phyloP scores from a whole-genome alignment of 768 basidiomycete species.

The Phaeotremella skinneri region DNA sequence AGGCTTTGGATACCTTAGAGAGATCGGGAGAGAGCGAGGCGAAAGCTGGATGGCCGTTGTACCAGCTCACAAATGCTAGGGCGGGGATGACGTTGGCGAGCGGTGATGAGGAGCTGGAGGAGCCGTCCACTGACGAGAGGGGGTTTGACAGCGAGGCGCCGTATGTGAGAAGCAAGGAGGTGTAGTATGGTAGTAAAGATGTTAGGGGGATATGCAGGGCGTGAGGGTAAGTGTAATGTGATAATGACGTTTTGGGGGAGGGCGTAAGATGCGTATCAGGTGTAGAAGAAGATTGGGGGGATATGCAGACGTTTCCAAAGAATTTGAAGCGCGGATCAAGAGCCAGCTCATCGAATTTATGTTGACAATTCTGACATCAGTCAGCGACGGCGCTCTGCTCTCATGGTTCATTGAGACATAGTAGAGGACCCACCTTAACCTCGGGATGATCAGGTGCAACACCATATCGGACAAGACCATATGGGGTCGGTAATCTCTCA shows the following conservation, averaged over 20 bases:
- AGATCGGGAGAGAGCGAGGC: constrained; percentile 65
- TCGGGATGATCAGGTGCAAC: constrained; percentile 98
- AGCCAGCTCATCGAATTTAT: constrained; percentile 85
- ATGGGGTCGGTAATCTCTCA: constrained; percentile 89
- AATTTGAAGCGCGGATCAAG: constrained; percentile 77
- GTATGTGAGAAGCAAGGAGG: constrained; percentile 79
- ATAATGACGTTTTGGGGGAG: constrained; percentile 24
- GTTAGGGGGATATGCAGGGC: constrained; percentile 62
- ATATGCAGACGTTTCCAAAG: constrained; percentile 75
- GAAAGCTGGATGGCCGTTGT: constrained; percentile 81
- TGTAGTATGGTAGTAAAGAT: constrained; percentile 69
- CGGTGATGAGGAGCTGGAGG: constrained; percentile 56
- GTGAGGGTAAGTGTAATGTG: constrained; percentile 57
- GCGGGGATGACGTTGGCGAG: constrained; percentile 64
- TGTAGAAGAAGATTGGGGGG: constrained; percentile 32
- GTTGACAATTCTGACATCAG: constrained; percentile 98
- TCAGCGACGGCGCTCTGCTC: too few relatives aligned
- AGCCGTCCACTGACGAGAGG: constrained; percentile 55
- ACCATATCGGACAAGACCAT: constrained; percentile 91
- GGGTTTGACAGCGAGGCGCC: constrained; percentile 68
- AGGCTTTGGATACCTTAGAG: constrained; percentile 62
- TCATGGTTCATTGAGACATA: background rate
- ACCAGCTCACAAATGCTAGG: constrained; percentile 88
- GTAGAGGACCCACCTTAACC: constrained; percentile 69
- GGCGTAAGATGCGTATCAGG: constrained; percentile 8